Conservation (phyloP, 2,329 filamentous ascomycete genomes). For the Pseudogymnoascus sp. region DNA sequence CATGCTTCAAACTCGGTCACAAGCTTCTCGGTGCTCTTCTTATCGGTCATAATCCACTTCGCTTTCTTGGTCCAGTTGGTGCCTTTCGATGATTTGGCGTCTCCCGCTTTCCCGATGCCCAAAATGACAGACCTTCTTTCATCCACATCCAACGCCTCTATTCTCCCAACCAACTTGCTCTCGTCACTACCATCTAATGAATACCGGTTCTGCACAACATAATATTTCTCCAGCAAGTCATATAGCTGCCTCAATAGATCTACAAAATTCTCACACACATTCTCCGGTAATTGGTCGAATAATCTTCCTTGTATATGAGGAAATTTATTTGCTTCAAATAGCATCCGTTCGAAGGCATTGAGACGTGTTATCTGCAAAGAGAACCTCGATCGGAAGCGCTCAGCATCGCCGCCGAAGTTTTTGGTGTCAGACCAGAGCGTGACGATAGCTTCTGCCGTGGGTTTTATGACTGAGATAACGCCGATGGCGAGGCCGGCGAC, state of each 20-base stretch:
- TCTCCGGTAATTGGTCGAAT: not conserved
- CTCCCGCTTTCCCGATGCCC: not conserved
- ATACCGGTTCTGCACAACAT: not conserved
- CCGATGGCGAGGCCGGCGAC: not conserved
- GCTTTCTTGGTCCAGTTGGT: conserved; percentile 1
- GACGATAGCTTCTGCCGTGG: not conserved
- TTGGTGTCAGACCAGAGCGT: not conserved
- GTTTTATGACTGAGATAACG: not conserved
- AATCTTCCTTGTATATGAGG: not conserved
- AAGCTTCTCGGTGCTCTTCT: not conserved
- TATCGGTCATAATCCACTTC: not conserved
- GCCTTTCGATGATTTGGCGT: not conserved
- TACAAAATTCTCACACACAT: not conserved
- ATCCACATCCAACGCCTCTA: not conserved
- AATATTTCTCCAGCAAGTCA: not conserved
- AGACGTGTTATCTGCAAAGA: not conserved
- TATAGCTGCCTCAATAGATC: conserved; percentile 4
- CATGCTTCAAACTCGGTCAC: not conserved
- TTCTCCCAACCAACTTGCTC: not conserved
- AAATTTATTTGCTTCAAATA: not conserved
- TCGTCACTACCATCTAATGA: not conserved
- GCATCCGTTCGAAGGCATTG: not conserved
- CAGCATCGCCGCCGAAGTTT: not conserved
- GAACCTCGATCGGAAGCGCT: not conserved
- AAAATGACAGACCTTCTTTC: not conserved